These are phyloP conservation scores for Ustilago crameri DNA, from an alignment of 1,284 basidiomycete genomes.

Conservation along the genomic window DNA sequence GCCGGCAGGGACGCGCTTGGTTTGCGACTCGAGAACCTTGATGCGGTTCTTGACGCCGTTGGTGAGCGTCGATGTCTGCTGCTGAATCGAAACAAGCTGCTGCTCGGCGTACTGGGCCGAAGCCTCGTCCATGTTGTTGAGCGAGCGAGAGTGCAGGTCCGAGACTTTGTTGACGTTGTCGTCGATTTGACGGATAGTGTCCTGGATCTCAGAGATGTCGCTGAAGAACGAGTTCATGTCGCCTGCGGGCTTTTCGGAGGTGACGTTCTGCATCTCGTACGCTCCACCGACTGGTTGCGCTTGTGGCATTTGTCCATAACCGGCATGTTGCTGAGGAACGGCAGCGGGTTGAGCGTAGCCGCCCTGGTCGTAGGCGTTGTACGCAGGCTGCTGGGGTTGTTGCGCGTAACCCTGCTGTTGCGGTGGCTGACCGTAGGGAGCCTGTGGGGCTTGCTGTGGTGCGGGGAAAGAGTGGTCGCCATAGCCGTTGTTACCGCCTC, in stretches of 20 bases:
- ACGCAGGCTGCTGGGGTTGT: conserved; percentile 24
- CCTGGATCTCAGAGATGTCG: conserved; percentile 63
- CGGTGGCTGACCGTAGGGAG: conserved; percentile 26
- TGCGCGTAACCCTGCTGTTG: conserved; percentile 26
- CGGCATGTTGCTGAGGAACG: conserved; percentile 12
- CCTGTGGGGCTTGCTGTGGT: conserved; percentile 55
- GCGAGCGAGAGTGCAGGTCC: conserved; percentile 64
- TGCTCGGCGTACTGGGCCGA: conserved; percentile 64
- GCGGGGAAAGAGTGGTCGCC: conserved; percentile 67
- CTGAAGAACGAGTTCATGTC: conserved; percentile 63
- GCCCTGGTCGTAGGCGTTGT: conserved; percentile 1
- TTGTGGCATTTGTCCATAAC: conserved; percentile 40
- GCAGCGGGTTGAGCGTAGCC: not conserved
- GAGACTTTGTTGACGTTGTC: conserved; percentile 65
- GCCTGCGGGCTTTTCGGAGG: conserved; percentile 42
- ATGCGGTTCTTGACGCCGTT: conserved; percentile 66
- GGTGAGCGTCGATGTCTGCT: conserved; percentile 62
- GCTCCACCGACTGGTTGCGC: conserved; percentile 29
- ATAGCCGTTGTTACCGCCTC: conserved; percentile 65
- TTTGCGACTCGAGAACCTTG: conserved; percentile 62
- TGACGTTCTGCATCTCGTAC: conserved; percentile 58
- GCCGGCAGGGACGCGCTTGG: conserved; percentile 50
- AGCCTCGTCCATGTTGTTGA: conserved; percentile 68
- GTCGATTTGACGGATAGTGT: conserved; percentile 65
- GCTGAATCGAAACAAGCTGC: conserved; percentile 55